Evolutionary conservation across 1,284 basidiomycete genomes (phyloP), one percentile per base, ranked within the genome.

Genomic region (Boletus mariae): DNA sequence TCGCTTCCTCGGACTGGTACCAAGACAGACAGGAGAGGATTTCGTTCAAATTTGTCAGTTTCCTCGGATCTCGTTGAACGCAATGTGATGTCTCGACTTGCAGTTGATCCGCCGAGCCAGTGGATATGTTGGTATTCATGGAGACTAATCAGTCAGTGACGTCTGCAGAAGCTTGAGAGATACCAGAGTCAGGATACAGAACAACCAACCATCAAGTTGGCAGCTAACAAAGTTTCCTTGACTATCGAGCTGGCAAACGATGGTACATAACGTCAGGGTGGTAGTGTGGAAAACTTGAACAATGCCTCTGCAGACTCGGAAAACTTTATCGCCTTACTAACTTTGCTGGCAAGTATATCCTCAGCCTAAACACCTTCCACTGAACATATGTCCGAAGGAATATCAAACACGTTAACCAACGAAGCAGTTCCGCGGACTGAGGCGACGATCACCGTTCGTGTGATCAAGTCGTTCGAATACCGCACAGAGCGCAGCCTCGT

Each of bases 401-500:
- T 78, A 54, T 76, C 80, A 48, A 81, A 82, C 58, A 70, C 75
- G 20, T 76, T 84, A 44, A 87, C 86, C 46, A 93, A 88, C 71
- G 73, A 79, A 41, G 74, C 82, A 20, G 75, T 79, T 3, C 89
- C 92, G 3, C 79, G 77, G 58, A 87, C 87, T 5, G 78, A 83
- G 52, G 89, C 90, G 17, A 90, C 90, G 8, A 75, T 96, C 55
- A 96, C 94, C n/a, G 70, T 98, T 42, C 85, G 96, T 32, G 81
- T 98, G 59, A 93, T 99, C 76, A 99, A 99, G 70, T 94, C 89
- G 40, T 97, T 99, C 69, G 87, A 88, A 65, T 98, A 84, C 69
- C 84, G 96, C 49, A 95, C 94, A 35, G 89, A 94, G 73, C 91
- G 90, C 67, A 88, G 84, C 63, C 80, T 98, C 57, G 87, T 99